A percentile compares a stretch with the other conserved stretches of the same genome.
phyloP scores from a whole-genome alignment of 2,329 filamentous ascomycete genomes.

The Cladosporium sp. region DNA sequence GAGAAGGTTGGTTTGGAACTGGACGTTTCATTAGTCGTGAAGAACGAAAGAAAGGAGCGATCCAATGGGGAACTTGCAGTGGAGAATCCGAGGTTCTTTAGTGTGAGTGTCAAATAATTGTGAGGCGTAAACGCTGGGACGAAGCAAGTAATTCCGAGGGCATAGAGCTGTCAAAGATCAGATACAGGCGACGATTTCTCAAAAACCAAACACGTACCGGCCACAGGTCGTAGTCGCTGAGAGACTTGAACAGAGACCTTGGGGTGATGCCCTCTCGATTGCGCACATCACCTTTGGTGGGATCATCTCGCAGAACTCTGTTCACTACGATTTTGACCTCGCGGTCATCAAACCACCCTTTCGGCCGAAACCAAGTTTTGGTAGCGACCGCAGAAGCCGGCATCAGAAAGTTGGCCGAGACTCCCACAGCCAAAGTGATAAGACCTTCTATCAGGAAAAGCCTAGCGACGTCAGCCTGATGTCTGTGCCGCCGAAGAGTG shows the following conservation, averaged over 20 bases:
- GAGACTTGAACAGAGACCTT: slow-evolving; percentile 25
- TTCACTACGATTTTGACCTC: slow-evolving; percentile 64
- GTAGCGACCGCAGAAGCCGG: slow-evolving; percentile 56
- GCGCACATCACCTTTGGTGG: slow-evolving; percentile 50
- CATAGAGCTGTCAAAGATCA: slow-evolving; percentile 11
- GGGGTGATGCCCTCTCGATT: slow-evolving; percentile 52
- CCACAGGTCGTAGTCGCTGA: slow-evolving; percentile 38
- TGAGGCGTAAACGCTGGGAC: slow-evolving; percentile 48
- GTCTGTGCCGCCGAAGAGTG: background rate
- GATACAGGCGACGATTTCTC: background rate
- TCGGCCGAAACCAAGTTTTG: slow-evolving; percentile 51
- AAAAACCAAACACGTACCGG: slow-evolving; percentile 8
- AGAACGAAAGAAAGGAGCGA: too few relatives aligned
- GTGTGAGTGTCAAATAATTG: slow-evolving; percentile 50
- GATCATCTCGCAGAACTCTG: slow-evolving; percentile 55
- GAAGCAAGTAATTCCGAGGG: slow-evolving; percentile 28
- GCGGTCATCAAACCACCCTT: slow-evolving; percentile 60
- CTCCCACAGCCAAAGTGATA: slow-evolving; percentile 25
- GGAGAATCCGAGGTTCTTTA: slow-evolving; percentile 19
- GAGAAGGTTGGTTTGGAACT: slow-evolving; percentile 57
- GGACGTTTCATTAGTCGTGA: slow-evolving; percentile 18
- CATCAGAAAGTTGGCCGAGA: slow-evolving; percentile 31
- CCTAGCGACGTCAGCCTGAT: background rate
- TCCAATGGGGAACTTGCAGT: background rate
- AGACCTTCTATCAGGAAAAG: slow-evolving; percentile 30